phyloP scores from a whole-genome alignment of 352 stramenopile genomes.

The Pythium graminicola region DNA sequence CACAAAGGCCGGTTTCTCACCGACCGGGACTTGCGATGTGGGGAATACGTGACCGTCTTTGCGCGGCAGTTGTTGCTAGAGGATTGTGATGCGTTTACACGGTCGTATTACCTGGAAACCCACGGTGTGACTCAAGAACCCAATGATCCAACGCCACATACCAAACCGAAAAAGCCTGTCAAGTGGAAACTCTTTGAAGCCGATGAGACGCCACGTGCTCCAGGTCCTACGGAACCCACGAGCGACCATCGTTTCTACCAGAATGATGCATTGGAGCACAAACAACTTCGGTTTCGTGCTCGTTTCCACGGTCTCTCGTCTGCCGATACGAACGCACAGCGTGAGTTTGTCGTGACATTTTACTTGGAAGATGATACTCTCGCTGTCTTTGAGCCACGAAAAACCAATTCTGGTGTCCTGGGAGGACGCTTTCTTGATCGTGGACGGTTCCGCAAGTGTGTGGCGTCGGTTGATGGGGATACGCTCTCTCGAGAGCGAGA shows the following conservation, averaged over 20 bases:
- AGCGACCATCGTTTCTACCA: conserved; percentile 26
- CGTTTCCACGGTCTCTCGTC: conserved; percentile 37
- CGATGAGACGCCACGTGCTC: too few species aligned
- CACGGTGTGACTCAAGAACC: conserved; percentile 78
- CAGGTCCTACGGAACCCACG: too few species aligned
- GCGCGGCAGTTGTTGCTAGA: conserved; percentile 83
- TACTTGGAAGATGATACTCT: conserved; percentile 78
- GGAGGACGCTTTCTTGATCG: conserved; percentile 74
- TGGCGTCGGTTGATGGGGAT: conserved; percentile 13
- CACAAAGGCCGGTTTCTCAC: conserved; percentile 37
- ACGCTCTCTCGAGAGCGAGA: conserved; percentile 28
- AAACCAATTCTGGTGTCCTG: conserved; percentile 58
- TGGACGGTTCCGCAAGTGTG: conserved; percentile 51
- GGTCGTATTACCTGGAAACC: conserved; percentile 80
- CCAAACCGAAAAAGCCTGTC: conserved; percentile 6
- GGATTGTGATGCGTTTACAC: conserved; percentile 89
- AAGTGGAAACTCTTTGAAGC: conserved; percentile 63
- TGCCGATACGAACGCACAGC: conserved; percentile 35
- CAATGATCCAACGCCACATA: conserved; percentile 21
- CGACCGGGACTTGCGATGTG: conserved; percentile 74
- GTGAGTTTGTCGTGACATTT: conserved; percentile 74
- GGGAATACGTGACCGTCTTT: conserved; percentile 78
- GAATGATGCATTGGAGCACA: conserved; percentile 45
- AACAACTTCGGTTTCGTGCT: conserved; percentile 70
- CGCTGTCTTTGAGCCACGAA: conserved; percentile 59